Percentiles rank a stretch among this genome's conserved stretches.
phyloP scores from a whole-genome alignment of 768 basidiomycete species.

The Strobilomyces echinocephalus region DNA sequence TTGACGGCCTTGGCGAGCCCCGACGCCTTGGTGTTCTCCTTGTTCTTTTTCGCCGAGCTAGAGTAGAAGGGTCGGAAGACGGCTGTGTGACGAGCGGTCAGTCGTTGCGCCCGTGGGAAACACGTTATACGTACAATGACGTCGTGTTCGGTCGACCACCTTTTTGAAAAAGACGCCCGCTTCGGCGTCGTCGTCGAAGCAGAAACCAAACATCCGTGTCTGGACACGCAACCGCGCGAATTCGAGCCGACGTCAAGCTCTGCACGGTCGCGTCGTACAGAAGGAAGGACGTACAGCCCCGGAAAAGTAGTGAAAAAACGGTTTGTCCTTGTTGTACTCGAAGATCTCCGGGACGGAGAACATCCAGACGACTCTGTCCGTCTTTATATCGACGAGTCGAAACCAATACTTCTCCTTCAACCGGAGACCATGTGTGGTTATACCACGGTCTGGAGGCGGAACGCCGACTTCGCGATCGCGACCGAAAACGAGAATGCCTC shows the following conservation, averaged over 20 bases:
- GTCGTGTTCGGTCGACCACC: slow-evolving; percentile 47
- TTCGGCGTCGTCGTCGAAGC: slow-evolving; percentile 57
- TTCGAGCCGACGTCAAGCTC: neutral
- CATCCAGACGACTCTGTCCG: slow-evolving; percentile 61
- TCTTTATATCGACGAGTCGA: slow-evolving; percentile 53
- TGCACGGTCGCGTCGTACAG: neutral
- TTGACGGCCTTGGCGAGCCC: slow-evolving; percentile 32
- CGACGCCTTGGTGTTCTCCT: slow-evolving; percentile 32
- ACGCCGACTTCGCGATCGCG: slow-evolving; percentile 28
- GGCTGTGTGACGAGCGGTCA: slow-evolving; percentile 9
- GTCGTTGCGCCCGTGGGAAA: neutral
- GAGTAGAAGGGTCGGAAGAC: slow-evolving; percentile 27
- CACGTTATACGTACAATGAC: slow-evolving; percentile 31
- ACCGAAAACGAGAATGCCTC: slow-evolving; percentile 56
- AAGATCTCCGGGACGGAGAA: slow-evolving; percentile 57
- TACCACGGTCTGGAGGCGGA: slow-evolving; percentile 19
- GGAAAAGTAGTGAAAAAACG: slow-evolving; percentile 89
- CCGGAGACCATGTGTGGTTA: slow-evolving; percentile 20
- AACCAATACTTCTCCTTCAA: slow-evolving; percentile 52
- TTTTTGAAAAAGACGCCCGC: slow-evolving; percentile 58
- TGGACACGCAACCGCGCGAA: neutral
- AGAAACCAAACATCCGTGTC: slow-evolving; percentile 50
- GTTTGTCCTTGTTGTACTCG: slow-evolving; percentile 76
- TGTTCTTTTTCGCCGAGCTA: slow-evolving; percentile 24
- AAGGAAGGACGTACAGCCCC: slow-evolving; percentile 61